Evolutionary conservation across 768 basidiomycete species (phyloP), one percentile per base, ranked within the genome.

Genomic region (Boletus patriciae): DNA sequence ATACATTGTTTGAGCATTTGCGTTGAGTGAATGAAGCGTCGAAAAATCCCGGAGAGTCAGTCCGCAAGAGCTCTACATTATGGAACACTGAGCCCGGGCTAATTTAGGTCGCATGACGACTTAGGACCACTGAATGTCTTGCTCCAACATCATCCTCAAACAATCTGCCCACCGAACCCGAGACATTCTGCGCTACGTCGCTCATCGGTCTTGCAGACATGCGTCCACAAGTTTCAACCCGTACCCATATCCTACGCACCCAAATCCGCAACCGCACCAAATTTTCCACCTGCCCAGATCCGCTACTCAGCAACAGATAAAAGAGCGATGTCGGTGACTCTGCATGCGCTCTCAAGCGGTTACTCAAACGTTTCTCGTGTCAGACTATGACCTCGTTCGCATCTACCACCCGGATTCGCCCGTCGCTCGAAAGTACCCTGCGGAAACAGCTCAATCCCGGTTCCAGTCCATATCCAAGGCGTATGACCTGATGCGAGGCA

Each of bases 351-450:
- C 1, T 38, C 33, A 29, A 27, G 38, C 44, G 34, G 46, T 51
- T n/a, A 52, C 60, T 59, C 27, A 58, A 40, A 43, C 23, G 0
- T 5, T 23, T 42, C 33, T 41, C 8, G 29, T 46, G 16, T 61
- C 34, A 92, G 89, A 91, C 70, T 89, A 84, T 65, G 89, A 90
- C 60, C 87, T 92, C 44, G 90, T 91, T 33, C 79, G 85, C 40
- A 78, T 89, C 55, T 89, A 91, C 69, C 89, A 92, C 68, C 89
- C 89, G 3, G 89, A 92, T 69, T 86, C 86, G 41, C 74, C 77
- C 23, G 45, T 74, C 21, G 74, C 74, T 21, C 75, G 78, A 6
- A 66, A 67, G 4, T 70, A 71, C 54, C 71, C 84, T 8, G 63
- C 80, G 0, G 80, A 81, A 16, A 67, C 77, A 3, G 81, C 82